phyloP scores from a whole-genome alignment of 2,329 filamentous ascomycete species.

The Colletotrichum tropicicola region DNA sequence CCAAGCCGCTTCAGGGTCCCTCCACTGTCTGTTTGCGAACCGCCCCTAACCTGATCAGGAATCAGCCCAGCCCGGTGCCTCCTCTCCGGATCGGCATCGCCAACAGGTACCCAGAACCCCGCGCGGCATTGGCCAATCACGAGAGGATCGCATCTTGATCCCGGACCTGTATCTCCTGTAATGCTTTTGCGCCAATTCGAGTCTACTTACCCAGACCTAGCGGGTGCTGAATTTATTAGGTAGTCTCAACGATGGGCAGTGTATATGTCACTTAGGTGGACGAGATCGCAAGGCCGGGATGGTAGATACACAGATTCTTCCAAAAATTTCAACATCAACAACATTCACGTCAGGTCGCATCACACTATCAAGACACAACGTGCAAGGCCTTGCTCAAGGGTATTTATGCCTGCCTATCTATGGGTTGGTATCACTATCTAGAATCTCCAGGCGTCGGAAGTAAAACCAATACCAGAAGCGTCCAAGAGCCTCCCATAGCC shows the following conservation, averaged over 20 bases:
- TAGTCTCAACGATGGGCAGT: no score
- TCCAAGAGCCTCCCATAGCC: conserved; percentile 17
- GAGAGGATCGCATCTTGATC: conserved; percentile 23
- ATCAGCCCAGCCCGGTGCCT: conserved; percentile 18
- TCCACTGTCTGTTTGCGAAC: conserved; percentile 20
- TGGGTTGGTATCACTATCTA: conserved; percentile 23
- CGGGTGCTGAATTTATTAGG: no score
- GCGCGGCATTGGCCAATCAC: conserved; percentile 29
- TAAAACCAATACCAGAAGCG: conserved; percentile 18
- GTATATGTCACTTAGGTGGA: no score
- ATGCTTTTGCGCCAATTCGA: background rate
- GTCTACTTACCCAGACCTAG: no score
- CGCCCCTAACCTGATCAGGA: conserved; percentile 30
- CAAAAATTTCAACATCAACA: no score
- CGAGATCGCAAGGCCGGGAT: no score
- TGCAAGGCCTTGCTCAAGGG: conserved; percentile 19
- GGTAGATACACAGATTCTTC: no score
- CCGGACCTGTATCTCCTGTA: background rate
- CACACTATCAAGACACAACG: background rate
- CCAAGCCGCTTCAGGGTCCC: conserved; percentile 24
- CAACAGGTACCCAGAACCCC: conserved; percentile 18
- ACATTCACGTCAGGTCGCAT: background rate
- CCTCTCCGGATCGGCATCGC: conserved; percentile 28
- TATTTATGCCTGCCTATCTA: conserved; percentile 20
- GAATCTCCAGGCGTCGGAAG: conserved; percentile 7